Evolutionary conservation across 176 grass and related monocot species (phyloP), one percentile per base, ranked within the genome.

Genomic region (Eragrostis curvula): DNA sequence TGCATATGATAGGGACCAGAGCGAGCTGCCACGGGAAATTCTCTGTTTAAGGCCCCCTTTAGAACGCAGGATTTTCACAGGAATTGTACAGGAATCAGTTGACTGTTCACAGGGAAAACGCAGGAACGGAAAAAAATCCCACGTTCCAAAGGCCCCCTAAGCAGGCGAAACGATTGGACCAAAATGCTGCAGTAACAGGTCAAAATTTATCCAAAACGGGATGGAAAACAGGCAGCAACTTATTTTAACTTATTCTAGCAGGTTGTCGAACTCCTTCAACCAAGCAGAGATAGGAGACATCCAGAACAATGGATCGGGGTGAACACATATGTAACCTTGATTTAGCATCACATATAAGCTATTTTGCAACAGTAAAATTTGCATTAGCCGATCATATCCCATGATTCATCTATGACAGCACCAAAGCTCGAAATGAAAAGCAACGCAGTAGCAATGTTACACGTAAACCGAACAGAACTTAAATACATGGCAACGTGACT

Each of bases 401-500:
- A 17, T 25, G 43, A 79, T 84, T 73, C 6, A 15, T 84, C 59
- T 25, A 44, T 40, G 51, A 66, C 12, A 43, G 59, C 42, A 75
- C 21, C 3, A 49, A 73, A 67, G 43, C 20, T 68, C 10, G 25
- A 56, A 57, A 48, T 12, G 51, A 45, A 58, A 71, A 1, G 72
- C 10, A 5, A 15, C 72, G 25, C 8, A 39, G 25, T 41, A 17
- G 27, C 42, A 16, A 8, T 15, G 2, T 64, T 56, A 68, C 46
- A 55, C 46, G 50, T 2, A 63, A 78, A n/a, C 23, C 10, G 61
- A 75, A 84, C 46, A 41, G n/a, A 50, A 47, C 29, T 53, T 58
- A 77, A 73, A 23, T 85, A 68, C 70, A 89, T 70, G 81, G 87
- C 53, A 66, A 65, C 47, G 47, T 28, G 17, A 23, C 79, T 58